Conservation (phyloP, 2,329 filamentous ascomycete genomes). For the Aureobasidium leucospermi region DNA sequence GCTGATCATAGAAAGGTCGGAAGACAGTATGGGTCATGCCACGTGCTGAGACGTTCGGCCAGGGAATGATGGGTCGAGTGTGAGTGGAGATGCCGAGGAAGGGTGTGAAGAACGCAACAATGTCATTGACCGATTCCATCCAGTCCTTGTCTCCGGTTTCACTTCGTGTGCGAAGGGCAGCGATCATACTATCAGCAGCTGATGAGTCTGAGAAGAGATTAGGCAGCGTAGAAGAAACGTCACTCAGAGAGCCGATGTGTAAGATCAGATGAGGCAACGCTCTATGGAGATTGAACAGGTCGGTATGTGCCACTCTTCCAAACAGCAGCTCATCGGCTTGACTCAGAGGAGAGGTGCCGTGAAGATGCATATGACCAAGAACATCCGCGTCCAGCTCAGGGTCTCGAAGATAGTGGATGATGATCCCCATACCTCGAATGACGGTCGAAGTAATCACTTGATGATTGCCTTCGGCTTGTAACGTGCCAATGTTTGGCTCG, state of each 20-base stretch:
- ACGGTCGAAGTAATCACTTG: slow-evolving; percentile 11
- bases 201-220: not conserved
- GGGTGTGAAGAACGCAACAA: not conserved
- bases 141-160: slow-evolving; percentile 7
- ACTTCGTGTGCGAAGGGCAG: not conserved
- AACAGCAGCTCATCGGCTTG: slow-evolving; percentile 9
- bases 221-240: slow-evolving; percentile 8
- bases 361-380: not conserved
- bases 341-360: not conserved
- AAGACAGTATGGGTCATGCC: slow-evolving; percentile 10
- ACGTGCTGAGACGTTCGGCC: slow-evolving; percentile 2
- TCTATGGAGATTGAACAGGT: slow-evolving; percentile 4
- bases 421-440: slow-evolving; percentile 7
- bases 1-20: not conserved
- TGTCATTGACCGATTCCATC: slow-evolving; percentile 8
- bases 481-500: not conserved
- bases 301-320: not conserved
- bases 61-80: slow-evolving; percentile 6
- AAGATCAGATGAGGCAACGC: not conserved
- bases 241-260: not conserved
- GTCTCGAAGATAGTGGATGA: slow-evolving; percentile 10
- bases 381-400: not conserved
- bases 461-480: slow-evolving; percentile 11
- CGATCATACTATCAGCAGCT: not conserved
- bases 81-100: not conserved